Evolutionary conservation across 208 protist species (phyloP).

Genomic region (Strigomonas galati): DNA sequence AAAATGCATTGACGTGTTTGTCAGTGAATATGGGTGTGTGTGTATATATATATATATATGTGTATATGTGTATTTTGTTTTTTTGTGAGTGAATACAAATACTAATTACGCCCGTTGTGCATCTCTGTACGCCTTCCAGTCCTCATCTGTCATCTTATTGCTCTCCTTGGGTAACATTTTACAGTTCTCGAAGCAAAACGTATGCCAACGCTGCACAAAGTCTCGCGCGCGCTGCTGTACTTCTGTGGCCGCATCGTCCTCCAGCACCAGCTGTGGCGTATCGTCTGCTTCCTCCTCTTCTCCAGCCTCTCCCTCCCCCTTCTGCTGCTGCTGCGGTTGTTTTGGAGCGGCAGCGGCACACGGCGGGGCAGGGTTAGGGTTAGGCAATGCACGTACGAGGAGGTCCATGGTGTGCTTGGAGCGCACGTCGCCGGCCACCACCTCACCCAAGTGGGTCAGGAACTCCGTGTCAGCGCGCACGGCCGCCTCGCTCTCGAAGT

Average conservation of each 20-base stretch:
- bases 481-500: background rate
- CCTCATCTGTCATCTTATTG: conserved; percentile 1
- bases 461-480: conserved; percentile 6
- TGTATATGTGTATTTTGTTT: too few relatives aligned
- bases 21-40: too few relatives aligned
- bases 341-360: too few relatives aligned
- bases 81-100: too few relatives aligned
- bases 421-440: conserved; percentile 8
- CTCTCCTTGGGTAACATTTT: conserved; percentile 2
- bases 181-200: background rate
- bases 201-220: background rate
- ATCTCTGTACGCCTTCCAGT: conserved; percentile 3
- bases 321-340: background rate
- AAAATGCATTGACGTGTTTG: background rate
- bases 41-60: too few relatives aligned
- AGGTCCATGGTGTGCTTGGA: conserved; percentile 5
- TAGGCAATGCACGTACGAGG: background rate
- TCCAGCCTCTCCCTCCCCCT: background rate
- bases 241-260: background rate
- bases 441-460: background rate
- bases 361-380: background rate
- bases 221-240: background rate
- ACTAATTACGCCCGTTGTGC: too few relatives aligned
- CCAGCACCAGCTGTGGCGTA: background rate
- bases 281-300: conserved; percentile 10